Percentiles rank a stretch among this genome's conserved stretches.
Conservation (phyloP, 1,284 basidiomycete genomes). For the Puccinia hordei region DNA sequence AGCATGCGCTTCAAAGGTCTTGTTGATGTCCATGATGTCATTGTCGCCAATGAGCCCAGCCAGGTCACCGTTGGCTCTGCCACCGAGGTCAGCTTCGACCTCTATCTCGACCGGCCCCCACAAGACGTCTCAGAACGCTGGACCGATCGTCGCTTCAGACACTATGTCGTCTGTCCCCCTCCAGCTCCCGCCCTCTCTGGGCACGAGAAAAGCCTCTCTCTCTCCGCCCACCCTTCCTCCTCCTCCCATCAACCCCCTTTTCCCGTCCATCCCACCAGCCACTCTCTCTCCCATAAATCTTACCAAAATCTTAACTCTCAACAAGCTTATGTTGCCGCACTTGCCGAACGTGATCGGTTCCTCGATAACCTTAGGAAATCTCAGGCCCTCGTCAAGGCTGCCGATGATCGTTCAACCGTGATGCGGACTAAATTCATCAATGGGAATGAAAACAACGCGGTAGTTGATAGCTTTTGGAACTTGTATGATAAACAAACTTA, state of each 20-base stretch:
- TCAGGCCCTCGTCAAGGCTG: constrained; percentile 67
- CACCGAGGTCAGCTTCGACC: constrained; percentile 46
- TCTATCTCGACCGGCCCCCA: constrained; percentile 54
- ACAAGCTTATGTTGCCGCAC: constrained; percentile 67
- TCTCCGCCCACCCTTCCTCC: constrained; percentile 70
- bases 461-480: constrained; percentile 49
- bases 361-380: constrained; percentile 80
- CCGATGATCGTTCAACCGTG: constrained; percentile 48
- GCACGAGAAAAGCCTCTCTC: constrained; percentile 73
- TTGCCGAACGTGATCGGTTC: constrained; percentile 73
- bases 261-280: constrained; percentile 78
- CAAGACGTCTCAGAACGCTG: constrained; percentile 47
- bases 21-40: constrained; percentile 79
- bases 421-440: constrained; percentile 47
- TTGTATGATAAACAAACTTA: constrained; percentile 50
- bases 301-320: constrained; percentile 73
- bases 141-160: constrained; percentile 29
- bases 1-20: constrained; percentile 84
- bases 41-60: constrained; percentile 60
- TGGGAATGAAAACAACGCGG: constrained; percentile 16
- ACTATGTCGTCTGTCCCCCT: constrained; percentile 46
- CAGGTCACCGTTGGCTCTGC: constrained; percentile 1
- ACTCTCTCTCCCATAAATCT: constrained; percentile 75
- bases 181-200: constrained; percentile 40
- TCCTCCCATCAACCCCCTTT: constrained; percentile 65